These are phyloP conservation scores for Marsdenia floribunda DNA, from an alignment of 257 asterid species.

Conservation along the genomic window DNA sequence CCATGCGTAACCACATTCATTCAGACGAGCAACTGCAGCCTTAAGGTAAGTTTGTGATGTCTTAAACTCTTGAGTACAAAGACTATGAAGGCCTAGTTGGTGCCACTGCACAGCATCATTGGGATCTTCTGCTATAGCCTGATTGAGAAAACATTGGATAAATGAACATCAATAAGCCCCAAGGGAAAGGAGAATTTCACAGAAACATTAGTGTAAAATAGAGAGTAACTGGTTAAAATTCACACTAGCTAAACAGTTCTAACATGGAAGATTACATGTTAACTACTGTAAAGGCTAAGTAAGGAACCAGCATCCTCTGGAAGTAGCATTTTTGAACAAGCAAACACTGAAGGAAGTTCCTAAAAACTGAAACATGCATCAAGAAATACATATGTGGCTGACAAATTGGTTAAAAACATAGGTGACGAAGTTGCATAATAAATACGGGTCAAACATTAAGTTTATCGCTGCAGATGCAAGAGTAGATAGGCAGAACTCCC, in stretches of 20 bases:
- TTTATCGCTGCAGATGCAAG: not conserved
- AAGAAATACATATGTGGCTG: not conserved
- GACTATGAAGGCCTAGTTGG: constrained; percentile 91
- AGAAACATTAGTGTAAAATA: not conserved
- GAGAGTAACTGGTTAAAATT: not conserved
- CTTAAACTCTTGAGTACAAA: constrained; percentile 78
- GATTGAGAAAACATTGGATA: constrained; percentile 14
- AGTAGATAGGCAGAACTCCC: not conserved
- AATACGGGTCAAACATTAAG: not conserved
- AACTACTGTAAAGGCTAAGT: not conserved
- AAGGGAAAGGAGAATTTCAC: not conserved
- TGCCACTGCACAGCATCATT: constrained; percentile 98
- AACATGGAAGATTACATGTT: not conserved
- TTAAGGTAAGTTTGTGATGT: constrained; percentile 71
- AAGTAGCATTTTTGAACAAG: not conserved
- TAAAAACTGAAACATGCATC: not conserved
- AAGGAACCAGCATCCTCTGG: not conserved
- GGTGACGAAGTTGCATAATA: not conserved
- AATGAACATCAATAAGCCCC: not conserved
- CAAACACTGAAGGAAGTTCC: not conserved
- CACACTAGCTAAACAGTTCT: not conserved
- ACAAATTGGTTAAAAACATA: not conserved
- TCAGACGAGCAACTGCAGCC: constrained; percentile 78
- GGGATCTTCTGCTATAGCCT: constrained; percentile 92
- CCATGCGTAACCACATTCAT: constrained; percentile 78